A percentile compares a stretch with the other conserved stretches of the same genome.
Conservation (phyloP, 1,139 yeast species). For the Pneumocystis jirovecii region DNA sequence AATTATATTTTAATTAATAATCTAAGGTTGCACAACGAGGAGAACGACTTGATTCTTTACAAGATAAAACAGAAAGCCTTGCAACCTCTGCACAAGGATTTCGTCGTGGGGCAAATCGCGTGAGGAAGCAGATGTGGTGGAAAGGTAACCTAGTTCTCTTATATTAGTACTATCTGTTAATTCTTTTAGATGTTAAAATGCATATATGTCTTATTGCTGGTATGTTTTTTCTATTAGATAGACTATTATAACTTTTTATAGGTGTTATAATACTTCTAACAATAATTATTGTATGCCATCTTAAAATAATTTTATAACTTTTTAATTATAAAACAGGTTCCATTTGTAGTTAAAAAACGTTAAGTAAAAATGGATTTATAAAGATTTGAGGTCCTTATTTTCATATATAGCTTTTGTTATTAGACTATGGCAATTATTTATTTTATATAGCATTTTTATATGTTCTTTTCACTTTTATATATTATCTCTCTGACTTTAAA, state of each 20-base stretch:
- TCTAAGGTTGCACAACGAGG: conserved; percentile 35
- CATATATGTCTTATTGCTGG: conserved; percentile 79
- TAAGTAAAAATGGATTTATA: neutral
- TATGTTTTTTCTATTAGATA: conserved; percentile 40
- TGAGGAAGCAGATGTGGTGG: conserved; percentile 99
- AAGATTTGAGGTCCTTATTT: neutral
- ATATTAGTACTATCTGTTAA: neutral
- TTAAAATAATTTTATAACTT: neutral
- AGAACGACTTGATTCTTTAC: conserved; percentile 81
- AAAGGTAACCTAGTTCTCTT: conserved; percentile 26
- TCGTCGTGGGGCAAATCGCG: conserved; percentile 93
- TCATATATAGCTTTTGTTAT: neutral
- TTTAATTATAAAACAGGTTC: neutral
- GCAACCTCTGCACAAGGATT: conserved; percentile 92
- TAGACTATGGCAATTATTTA: neutral
- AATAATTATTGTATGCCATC: neutral
- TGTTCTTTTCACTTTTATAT: neutral
- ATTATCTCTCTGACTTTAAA: neutral
- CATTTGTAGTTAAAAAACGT: neutral
- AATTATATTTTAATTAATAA: neutral
- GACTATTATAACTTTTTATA: neutral
- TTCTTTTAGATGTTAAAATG: conserved; percentile 63
- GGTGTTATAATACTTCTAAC: neutral
- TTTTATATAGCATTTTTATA: neutral
- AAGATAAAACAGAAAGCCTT: conserved; percentile 76